A percentile compares a stretch with the other conserved stretches of the same genome.
These are phyloP conservation scores for Penicillium cataractarum DNA, from an alignment of 495 filamentous ascomycete species.

Conservation along the genomic window DNA sequence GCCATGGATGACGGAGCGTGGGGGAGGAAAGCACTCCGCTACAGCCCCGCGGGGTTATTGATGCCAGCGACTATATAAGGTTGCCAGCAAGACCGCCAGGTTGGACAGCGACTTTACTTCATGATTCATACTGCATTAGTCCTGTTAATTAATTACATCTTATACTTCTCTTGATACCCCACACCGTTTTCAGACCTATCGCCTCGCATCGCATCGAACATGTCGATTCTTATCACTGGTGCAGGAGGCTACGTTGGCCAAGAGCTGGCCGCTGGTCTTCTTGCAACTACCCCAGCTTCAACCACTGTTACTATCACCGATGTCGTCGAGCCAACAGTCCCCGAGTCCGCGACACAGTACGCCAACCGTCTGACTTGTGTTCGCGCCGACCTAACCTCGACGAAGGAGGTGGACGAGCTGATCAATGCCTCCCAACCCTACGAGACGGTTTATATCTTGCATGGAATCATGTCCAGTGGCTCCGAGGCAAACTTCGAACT, in stretches of 20 bases:
- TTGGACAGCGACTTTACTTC: not conserved
- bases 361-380: constrained; percentile 50
- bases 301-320: constrained; percentile 67
- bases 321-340: constrained; percentile 58
- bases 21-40: constrained; percentile 18
- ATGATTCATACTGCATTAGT: not conserved
- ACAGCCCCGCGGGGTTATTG: constrained; percentile 19
- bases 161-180: not conserved
- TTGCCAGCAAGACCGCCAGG: not conserved
- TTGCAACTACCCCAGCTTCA: constrained; percentile 50
- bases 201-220: constrained; percentile 26
- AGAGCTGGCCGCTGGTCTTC: constrained; percentile 64
- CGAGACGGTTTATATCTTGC: constrained; percentile 73
- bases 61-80: constrained; percentile 20
- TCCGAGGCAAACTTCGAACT: constrained; percentile 76
- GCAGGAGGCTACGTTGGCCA: constrained; percentile 74
- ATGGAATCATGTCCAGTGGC: constrained; percentile 84
- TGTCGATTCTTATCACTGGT: constrained; percentile 73
- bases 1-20: constrained; percentile 17
- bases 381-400: constrained; percentile 64
- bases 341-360: constrained; percentile 50
- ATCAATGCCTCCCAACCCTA: constrained; percentile 46
- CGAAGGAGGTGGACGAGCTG: constrained; percentile 60
- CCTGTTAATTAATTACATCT: not conserved
- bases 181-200: not conserved